Percentiles rank a stretch among this genome's conserved stretches.
phyloP scores from a whole-genome alignment of 202 grass and related monocot species.

The Schoenoplectus triqueter region DNA sequence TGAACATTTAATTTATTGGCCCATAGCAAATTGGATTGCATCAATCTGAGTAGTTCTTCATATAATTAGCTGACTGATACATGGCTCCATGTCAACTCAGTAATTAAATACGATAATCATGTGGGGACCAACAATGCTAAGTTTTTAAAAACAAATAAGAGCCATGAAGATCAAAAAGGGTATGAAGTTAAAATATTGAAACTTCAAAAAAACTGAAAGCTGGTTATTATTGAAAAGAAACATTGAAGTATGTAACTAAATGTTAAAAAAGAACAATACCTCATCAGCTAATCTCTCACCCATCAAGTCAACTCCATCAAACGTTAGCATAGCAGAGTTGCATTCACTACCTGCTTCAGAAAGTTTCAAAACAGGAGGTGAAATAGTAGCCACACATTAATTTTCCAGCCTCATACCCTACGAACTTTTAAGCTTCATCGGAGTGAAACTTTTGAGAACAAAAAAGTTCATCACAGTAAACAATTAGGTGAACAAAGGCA shows the following conservation, averaged over 20 bases:
- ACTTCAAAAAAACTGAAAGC: not conserved
- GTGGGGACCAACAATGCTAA: not conserved
- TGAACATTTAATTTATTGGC: not conserved
- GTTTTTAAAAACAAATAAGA: not conserved
- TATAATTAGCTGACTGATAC: not conserved
- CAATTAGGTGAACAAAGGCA: not conserved
- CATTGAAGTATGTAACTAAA: not conserved
- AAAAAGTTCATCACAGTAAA: not conserved
- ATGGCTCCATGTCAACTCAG: conserved; percentile 2
- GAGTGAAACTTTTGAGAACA: not conserved
- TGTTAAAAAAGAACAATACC: conserved; percentile 44
- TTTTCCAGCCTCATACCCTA: not conserved
- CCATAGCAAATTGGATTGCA: not conserved
- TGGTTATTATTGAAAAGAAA: conserved; percentile 8
- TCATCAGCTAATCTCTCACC: conserved; percentile 92
- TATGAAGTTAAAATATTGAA: not conserved
- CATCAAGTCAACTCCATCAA: conserved; percentile 98
- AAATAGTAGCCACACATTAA: not conserved
- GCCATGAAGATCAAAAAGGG: not conserved
- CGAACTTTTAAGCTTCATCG: not conserved
- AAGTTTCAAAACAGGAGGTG: conserved; percentile 22
- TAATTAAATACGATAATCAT: not conserved
- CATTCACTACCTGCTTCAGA: conserved; percentile 82
- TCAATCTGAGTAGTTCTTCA: not conserved
- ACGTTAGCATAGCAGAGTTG: conserved; percentile 90